phyloP scores from a whole-genome alignment of 2,329 filamentous ascomycete genomes.

The Colletotrichum godetiae region DNA sequence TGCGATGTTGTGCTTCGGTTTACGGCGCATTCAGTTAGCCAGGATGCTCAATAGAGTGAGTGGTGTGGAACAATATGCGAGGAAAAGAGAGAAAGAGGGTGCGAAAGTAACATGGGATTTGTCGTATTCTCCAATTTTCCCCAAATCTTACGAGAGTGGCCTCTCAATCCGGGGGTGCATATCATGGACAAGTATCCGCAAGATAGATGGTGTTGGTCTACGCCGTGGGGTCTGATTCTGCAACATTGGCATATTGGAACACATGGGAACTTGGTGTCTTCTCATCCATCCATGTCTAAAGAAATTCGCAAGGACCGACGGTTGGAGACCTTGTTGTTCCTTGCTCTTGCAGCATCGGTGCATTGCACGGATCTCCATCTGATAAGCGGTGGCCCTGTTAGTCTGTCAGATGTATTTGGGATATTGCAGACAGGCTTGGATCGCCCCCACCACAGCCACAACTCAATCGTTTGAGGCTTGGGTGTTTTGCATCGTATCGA shows the following conservation, averaged over 20 bases:
- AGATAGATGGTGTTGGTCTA: constrained; percentile 1
- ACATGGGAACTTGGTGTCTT: not conserved
- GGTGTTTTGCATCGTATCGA: not conserved
- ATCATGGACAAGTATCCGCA: not conserved
- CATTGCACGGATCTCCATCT: constrained; percentile 14
- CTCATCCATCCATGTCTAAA: not conserved
- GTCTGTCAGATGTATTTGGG: not conserved
- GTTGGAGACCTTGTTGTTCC: not conserved
- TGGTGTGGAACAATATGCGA: not conserved
- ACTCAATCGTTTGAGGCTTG: not conserved
- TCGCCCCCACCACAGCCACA: not conserved
- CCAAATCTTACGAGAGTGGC: not conserved
- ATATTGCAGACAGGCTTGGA: not conserved
- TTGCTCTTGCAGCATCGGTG: not conserved
- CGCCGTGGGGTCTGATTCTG: constrained; percentile 1
- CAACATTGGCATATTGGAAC: not conserved
- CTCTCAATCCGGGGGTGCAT: constrained; percentile 14
- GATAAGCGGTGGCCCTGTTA: constrained; percentile 13
- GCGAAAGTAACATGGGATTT: constrained; percentile 19
- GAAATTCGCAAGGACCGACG: not conserved
- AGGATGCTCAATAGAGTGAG: not conserved
- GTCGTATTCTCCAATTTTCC: not conserved
- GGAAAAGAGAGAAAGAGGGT: not conserved
- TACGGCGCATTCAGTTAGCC: not conserved
- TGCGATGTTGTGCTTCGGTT: constrained; percentile 19